A percentile compares a stretch with the other conserved stretches of the same genome.
Evolutionary conservation across 805 yeast genomes (phyloP).

Genomic region (Metschnikowia lunata): DNA sequence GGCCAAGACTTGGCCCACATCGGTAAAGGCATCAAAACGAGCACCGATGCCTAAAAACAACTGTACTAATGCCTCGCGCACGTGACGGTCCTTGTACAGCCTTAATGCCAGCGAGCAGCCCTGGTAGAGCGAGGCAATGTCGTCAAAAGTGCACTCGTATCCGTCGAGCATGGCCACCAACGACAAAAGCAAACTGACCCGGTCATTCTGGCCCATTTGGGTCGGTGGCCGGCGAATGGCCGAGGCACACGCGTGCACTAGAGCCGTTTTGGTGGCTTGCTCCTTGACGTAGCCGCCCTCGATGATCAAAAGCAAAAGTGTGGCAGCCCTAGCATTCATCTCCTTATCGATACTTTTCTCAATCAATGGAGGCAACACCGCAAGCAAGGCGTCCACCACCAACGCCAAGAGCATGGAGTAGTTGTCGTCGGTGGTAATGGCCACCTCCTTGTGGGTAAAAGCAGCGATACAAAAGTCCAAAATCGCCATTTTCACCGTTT

Average conservation of each 20-base stretch:
- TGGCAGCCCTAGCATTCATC: slow-evolving; percentile 49
- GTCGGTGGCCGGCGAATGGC: slow-evolving; percentile 57
- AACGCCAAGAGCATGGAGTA: slow-evolving; percentile 49
- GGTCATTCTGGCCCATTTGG: slow-evolving; percentile 49
- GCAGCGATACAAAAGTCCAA: slow-evolving; percentile 51
- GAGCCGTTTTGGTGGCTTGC: slow-evolving; percentile 45
- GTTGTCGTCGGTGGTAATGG: slow-evolving; percentile 27
- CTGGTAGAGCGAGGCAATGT: slow-evolving; percentile 46
- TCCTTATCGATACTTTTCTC: slow-evolving; percentile 38
- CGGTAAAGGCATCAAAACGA: slow-evolving; percentile 37
- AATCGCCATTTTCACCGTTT: slow-evolving; percentile 53
- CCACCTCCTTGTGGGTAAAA: slow-evolving; percentile 31
- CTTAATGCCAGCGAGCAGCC: slow-evolving; percentile 56
- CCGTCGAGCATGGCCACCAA: slow-evolving; percentile 51
- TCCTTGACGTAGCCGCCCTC: slow-evolving; percentile 56
- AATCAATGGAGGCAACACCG: slow-evolving; percentile 48
- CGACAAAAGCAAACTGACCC: slow-evolving; percentile 53
- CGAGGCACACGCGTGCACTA: slow-evolving; percentile 54
- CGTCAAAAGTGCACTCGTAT: slow-evolving; percentile 50
- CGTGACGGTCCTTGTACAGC: slow-evolving; percentile 51
- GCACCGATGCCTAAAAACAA: slow-evolving; percentile 58
- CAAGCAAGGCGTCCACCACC: slow-evolving; percentile 54
- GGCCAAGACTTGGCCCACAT: slow-evolving; percentile 48
- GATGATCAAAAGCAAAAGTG: slow-evolving; percentile 48
- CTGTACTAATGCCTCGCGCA: slow-evolving; percentile 57